phyloP scores from a whole-genome alignment of 1,284 basidiomycete species.

The Trametes sp. region DNA sequence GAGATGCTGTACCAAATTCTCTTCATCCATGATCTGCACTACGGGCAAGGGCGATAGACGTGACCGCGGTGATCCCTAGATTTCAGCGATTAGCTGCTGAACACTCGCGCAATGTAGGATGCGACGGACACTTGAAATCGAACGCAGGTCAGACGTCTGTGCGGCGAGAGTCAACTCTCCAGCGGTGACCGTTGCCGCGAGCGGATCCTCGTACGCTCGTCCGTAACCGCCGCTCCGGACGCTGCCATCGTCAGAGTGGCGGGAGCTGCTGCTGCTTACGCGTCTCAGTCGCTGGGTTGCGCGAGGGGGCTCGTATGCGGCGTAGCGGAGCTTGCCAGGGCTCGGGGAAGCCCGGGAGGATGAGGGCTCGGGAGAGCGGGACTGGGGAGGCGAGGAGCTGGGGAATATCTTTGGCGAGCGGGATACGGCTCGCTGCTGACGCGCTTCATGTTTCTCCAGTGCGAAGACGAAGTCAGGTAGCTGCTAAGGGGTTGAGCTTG shows the following conservation, averaged over 20 bases:
- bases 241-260: constrained; percentile 38
- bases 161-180: constrained; percentile 64
- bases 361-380: constrained; percentile 41
- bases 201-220: constrained; percentile 38
- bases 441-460: constrained; percentile 48
- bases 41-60: constrained; percentile 28
- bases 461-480: constrained; percentile 72
- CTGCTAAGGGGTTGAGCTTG: constrained; percentile 43
- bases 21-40: constrained; percentile 37
- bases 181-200: constrained; percentile 56
- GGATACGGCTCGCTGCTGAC: constrained; percentile 24
- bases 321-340: constrained; percentile 65
- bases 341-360: constrained; percentile 43
- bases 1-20: constrained; percentile 26
- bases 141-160: constrained; percentile 49
- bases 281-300: constrained; percentile 53
- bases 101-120: no score
- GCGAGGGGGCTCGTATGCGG: constrained; percentile 71
- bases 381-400: constrained; percentile 30
- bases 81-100: no score
- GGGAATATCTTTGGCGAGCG: constrained; percentile 25
- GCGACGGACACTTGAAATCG: constrained; percentile 38
- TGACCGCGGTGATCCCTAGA: constrained; percentile 32
- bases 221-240: constrained; percentile 36
- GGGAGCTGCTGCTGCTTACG: constrained; percentile 38